These are phyloP conservation scores for Eremomyces bilateralis DNA, from an alignment of 495 filamentous ascomycete species.

Conservation along the genomic window DNA sequence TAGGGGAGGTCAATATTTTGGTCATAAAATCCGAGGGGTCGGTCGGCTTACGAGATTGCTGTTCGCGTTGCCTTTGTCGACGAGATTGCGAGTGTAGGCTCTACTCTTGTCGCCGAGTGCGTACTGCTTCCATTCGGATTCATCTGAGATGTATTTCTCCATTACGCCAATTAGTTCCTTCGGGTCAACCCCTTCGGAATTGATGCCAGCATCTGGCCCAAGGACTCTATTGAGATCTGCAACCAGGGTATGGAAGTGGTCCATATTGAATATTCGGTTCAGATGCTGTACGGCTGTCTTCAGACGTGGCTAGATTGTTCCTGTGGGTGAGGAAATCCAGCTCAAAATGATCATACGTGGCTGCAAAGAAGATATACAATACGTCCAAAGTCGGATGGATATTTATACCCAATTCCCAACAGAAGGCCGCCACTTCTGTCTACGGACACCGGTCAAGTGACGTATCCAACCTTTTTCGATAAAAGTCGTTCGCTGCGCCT, in stretches of 20 bases:
- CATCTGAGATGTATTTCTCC: conserved; percentile 42
- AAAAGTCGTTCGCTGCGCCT: too few relatives aligned
- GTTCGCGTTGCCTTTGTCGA: conserved; percentile 80
- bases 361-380: too few relatives aligned
- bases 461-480: too few relatives aligned
- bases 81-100: conserved; percentile 69
- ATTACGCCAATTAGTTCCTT: conserved; percentile 44
- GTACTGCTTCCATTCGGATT: conserved; percentile 49
- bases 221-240: conserved; percentile 45
- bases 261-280: too few relatives aligned
- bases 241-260: conserved; percentile 50
- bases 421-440: too few relatives aligned
- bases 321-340: too few relatives aligned
- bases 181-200: conserved; percentile 58
- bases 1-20: conserved; percentile 15
- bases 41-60: conserved; percentile 51
- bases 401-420: too few relatives aligned
- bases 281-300: too few relatives aligned
- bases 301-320: too few relatives aligned
- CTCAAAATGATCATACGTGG: too few relatives aligned
- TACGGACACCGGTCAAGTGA: too few relatives aligned
- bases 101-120: conserved; percentile 41
- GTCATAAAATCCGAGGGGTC: conserved; percentile 1
- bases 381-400: too few relatives aligned
- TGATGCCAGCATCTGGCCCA: conserved; percentile 57